Evolutionary conservation across 306 rosid species (phyloP).

Genomic region (Hippophae gyantsensis): DNA sequence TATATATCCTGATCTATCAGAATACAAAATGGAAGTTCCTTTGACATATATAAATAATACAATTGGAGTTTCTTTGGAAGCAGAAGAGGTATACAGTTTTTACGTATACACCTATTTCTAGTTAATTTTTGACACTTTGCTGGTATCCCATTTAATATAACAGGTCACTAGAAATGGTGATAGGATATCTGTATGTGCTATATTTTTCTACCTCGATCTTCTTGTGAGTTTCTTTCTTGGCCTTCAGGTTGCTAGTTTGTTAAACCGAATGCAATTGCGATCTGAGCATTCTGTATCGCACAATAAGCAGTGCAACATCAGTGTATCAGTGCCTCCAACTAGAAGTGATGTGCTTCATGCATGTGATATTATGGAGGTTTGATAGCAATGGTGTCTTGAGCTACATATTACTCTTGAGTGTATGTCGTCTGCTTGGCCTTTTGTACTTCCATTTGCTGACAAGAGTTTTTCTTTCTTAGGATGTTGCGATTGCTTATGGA

Average conservation of each 20-base stretch:
- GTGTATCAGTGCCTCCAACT: slow-evolving; percentile 71
- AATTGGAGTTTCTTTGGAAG: slow-evolving; percentile 70
- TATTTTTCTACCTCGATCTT: neutral
- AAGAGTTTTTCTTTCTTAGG: slow-evolving; percentile 31
- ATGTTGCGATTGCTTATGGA: slow-evolving; percentile 92
- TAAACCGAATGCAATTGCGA: slow-evolving; percentile 77
- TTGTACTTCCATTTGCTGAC: slow-evolving; percentile 15
- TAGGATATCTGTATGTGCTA: neutral
- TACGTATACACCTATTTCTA: neutral
- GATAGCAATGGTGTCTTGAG: slow-evolving; percentile 5
- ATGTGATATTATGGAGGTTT: slow-evolving; percentile 95
- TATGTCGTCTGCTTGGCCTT: slow-evolving; percentile 1
- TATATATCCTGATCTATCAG: slow-evolving; percentile 72
- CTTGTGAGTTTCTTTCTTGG: slow-evolving; percentile 8
- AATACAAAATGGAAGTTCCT: slow-evolving; percentile 81
- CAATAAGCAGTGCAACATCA: slow-evolving; percentile 27
- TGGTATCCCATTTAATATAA: neutral
- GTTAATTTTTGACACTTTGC: neutral
- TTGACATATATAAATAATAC: slow-evolving; percentile 53
- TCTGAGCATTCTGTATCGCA: slow-evolving; percentile 41
- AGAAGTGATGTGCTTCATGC: slow-evolving; percentile 96
- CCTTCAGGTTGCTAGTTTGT: slow-evolving; percentile 59
- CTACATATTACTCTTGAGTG: slow-evolving; percentile 6
- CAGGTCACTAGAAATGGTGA: neutral
- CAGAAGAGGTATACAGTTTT: slow-evolving; percentile 52